phyloP scores from a whole-genome alignment of 2,329 filamentous ascomycete genomes.

The Fusarium ambrosium region DNA sequence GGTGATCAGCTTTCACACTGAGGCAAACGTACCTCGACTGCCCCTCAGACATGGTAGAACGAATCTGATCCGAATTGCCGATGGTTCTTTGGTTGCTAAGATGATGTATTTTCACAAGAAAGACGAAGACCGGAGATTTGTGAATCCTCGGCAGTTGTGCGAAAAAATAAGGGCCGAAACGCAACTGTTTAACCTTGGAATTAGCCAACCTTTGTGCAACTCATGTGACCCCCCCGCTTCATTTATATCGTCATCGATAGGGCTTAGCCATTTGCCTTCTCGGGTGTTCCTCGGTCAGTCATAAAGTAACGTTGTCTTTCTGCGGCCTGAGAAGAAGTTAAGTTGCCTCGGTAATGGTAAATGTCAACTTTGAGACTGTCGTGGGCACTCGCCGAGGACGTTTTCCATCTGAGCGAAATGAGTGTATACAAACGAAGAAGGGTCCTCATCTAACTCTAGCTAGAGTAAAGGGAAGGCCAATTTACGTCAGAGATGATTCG shows the following conservation, averaged over 20 bases:
- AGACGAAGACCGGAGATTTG: neutral
- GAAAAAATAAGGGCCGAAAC: neutral
- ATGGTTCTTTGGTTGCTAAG: neutral
- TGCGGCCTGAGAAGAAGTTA: neutral
- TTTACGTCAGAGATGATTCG: neutral
- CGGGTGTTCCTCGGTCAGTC: neutral
- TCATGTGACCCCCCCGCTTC: neutral
- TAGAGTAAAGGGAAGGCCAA: neutral
- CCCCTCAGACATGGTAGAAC: neutral
- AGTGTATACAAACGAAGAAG: neutral
- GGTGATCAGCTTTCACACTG: neutral
- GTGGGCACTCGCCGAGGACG: neutral
- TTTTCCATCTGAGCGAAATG: neutral
- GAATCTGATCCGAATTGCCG: neutral
- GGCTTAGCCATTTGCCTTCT: neutral
- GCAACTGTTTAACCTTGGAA: neutral
- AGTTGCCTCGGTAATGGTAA: neutral
- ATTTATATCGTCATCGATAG: neutral
- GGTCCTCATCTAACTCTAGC: neutral
- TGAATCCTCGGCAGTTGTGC: neutral
- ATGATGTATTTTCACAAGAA: neutral
- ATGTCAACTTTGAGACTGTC: neutral
- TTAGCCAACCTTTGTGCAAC: neutral
- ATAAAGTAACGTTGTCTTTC: neutral
- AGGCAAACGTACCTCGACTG: neutral